Conservation (phyloP, 1,284 basidiomycete genomes). For the Dichomitus squalens region DNA sequence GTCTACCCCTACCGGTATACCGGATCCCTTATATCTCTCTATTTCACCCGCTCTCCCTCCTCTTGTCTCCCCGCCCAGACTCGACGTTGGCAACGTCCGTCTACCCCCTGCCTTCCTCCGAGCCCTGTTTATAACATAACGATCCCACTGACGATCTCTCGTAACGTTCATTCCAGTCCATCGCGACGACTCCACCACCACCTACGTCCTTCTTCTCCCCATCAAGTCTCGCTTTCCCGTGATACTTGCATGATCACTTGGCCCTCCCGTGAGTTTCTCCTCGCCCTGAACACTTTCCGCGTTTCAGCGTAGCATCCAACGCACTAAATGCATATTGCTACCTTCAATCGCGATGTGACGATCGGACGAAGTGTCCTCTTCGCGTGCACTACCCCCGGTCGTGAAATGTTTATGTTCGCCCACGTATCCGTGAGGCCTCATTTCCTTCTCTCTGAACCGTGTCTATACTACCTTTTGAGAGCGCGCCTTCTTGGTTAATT, state of each 20-base stretch:
- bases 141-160: slow-evolving; percentile 31
- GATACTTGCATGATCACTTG: slow-evolving; percentile 38
- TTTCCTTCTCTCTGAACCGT: background rate
- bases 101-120: slow-evolving; percentile 27
- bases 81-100: slow-evolving; percentile 37
- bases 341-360: slow-evolving; percentile 18
- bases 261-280: slow-evolving; percentile 40
- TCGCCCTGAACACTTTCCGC: background rate
- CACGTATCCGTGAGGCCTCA: background rate
- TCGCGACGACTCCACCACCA: slow-evolving; percentile 16
- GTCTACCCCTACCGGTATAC: slow-evolving; percentile 28
- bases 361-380: slow-evolving; percentile 25
- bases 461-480: background rate
- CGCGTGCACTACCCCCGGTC: slow-evolving; percentile 16
- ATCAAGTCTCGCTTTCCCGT: slow-evolving; percentile 4
- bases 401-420: slow-evolving; percentile 22
- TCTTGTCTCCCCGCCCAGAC: slow-evolving; percentile 31
- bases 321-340: background rate
- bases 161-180: slow-evolving; percentile 36
- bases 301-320: background rate
- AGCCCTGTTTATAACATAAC: slow-evolving; percentile 21
- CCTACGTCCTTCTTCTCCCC: slow-evolving; percentile 27
- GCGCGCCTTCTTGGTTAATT: slow-evolving; percentile 15
- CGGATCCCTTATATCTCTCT: slow-evolving; percentile 39
- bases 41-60: slow-evolving; percentile 37